These are phyloP conservation scores for Cercospora sp. DNA, from an alignment of 2,329 filamentous ascomycete species.

Conservation along the genomic window DNA sequence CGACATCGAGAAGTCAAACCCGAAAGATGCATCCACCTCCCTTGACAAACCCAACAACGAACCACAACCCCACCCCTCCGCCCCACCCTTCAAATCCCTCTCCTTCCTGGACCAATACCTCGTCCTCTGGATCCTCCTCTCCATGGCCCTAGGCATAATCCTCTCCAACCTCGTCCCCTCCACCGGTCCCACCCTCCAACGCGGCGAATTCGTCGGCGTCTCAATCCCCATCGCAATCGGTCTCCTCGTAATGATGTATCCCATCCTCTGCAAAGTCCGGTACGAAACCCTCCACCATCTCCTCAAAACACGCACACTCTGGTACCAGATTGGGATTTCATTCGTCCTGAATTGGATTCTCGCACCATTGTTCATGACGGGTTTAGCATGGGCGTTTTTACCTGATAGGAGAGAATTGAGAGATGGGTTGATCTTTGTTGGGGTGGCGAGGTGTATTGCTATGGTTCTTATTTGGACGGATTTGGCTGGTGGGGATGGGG, in stretches of 20 bases:
- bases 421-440: conserved; percentile 75
- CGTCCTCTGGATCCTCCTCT: conserved; percentile 68
- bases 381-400: conserved; percentile 63
- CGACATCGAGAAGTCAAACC: background rate
- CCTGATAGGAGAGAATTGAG: conserved; percentile 51
- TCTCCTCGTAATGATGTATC: conserved; percentile 90
- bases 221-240: conserved; percentile 68
- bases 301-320: conserved; percentile 62
- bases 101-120: conserved; percentile 49
- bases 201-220: conserved; percentile 70
- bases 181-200: conserved; percentile 63
- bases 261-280: conserved; percentile 82
- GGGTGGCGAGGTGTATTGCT: conserved; percentile 81
- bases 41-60: background rate
- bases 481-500: conserved; percentile 70
- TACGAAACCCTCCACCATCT: conserved; percentile 72
- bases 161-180: conserved; percentile 72
- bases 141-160: conserved; percentile 73
- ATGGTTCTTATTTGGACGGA: conserved; percentile 85
- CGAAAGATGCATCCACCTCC: background rate
- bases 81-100: conserved; percentile 41
- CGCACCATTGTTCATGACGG: conserved; percentile 79
- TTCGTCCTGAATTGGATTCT: conserved; percentile 79
- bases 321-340: conserved; percentile 78
- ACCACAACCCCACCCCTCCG: too few species aligned